Base-by-base conservation (phyloP, 306 rosid species). In the Trifolium fragiferum region DNA sequence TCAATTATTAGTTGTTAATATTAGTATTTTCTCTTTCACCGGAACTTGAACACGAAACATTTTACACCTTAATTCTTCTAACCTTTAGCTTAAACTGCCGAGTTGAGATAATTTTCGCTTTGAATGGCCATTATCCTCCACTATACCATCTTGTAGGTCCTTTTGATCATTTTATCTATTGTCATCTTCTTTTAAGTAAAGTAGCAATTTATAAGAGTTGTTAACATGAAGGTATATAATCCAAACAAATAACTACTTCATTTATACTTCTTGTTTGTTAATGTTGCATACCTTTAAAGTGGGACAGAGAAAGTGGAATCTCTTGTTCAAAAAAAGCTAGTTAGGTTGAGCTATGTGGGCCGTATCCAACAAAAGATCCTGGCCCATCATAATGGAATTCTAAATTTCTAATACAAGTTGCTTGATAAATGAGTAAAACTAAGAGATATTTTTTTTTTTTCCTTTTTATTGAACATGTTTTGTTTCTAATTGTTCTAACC, bases 71-170 rank as follows among this genome's bases (percentile, higher is more conserved):
- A 30, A 30, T 6, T 20, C 33, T 30, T 30, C 6, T 30, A 30
- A 30, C 33, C 33, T 30, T 30, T 30, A 30, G 33, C 33, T 30
- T 0, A 30, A 30, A 30, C 33, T 6, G 4, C 30, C 33, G 33
- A 23, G 5, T 30, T 30, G 0, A 35, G 40, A 7, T 35, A 35
- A 27, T 13, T 14, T 50, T 16, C 59, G 15, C 9, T 76, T 49
- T 7, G 54, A 2, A 49, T 7, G n/a, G 58, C 80, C 69, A 73
- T 69, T 37, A 55, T 44, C 65, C 63, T 15, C 55, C 64, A 63
- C 84, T 77, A 78, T 46, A 65, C 57, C n/a, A n/a, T 25, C 63
- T 30, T 37, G 78, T 81, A 64, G 85, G 85, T 21, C 87, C 73
- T 74, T 64, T 65, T 50, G 63, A 68, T 74, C 74, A 30, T 51